Conservation (phyloP, 139 green algal genomes). For the Closterium sp. region DNA sequence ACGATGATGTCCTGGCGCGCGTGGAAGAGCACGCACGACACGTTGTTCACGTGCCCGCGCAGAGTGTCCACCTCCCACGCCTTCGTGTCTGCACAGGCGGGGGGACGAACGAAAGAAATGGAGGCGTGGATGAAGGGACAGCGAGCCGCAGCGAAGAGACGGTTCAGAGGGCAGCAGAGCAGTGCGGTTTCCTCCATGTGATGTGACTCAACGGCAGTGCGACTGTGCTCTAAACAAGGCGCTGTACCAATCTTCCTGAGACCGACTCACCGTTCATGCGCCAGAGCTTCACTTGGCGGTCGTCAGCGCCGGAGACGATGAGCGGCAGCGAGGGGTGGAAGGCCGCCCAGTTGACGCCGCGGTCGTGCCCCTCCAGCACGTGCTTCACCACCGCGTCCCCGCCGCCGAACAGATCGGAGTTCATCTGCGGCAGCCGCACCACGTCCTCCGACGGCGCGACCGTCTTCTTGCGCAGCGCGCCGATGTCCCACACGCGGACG, state of each 20-base stretch:
- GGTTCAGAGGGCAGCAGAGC: neutral
- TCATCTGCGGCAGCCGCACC: slow-evolving; percentile 81
- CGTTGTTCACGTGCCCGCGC: slow-evolving; percentile 99
- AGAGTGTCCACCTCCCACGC: slow-evolving; percentile 99
- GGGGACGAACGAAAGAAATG: neutral
- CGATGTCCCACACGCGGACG: slow-evolving; percentile 98
- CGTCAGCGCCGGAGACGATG: slow-evolving; percentile 98
- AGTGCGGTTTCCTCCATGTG: neutral
- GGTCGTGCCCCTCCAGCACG: slow-evolving; percentile 97
- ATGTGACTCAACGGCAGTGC: neutral
- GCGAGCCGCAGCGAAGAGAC: neutral
- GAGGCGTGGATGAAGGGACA: neutral
- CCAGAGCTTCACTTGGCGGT: slow-evolving; percentile 99
- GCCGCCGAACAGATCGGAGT: slow-evolving; percentile 93
- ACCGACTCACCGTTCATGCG: slow-evolving; percentile 80
- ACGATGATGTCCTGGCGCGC: slow-evolving; percentile 97
- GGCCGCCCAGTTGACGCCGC: slow-evolving; percentile 97
- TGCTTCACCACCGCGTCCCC: slow-evolving; percentile 98
- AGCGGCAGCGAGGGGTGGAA: slow-evolving; percentile 98
- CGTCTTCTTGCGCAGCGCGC: slow-evolving; percentile 91
- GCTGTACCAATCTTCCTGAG: neutral
- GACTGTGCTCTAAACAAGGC: neutral
- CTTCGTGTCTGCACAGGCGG: slow-evolving; percentile 81
- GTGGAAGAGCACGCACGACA: slow-evolving; percentile 99
- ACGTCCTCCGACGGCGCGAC: slow-evolving; percentile 80